phyloP scores from a whole-genome alignment of 2,329 filamentous ascomycete genomes.

The Ophiostoma ips region DNA sequence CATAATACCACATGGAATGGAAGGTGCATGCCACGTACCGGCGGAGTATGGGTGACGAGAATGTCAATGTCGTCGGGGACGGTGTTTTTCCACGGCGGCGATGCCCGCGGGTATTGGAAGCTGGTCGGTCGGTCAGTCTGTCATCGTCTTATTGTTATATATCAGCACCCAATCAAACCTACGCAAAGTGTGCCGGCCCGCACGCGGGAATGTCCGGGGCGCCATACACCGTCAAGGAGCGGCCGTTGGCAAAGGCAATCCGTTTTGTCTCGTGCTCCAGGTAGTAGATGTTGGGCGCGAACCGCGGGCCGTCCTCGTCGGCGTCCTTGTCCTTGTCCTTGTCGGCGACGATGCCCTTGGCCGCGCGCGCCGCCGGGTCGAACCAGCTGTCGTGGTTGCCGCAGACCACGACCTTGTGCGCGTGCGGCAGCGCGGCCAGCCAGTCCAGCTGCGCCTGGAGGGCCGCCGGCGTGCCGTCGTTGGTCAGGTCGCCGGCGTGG shows the following conservation, averaged over 20 bases:
- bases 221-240: constrained; percentile 61
- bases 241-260: constrained; percentile 42
- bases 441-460: constrained; percentile 79
- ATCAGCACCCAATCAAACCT: constrained; percentile 1
- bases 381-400: constrained; percentile 88
- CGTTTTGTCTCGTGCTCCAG: constrained; percentile 55
- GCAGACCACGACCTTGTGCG: constrained; percentile 66
- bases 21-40: constrained; percentile 28
- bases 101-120: constrained; percentile 57
- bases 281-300: constrained; percentile 53
- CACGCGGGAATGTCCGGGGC: constrained; percentile 67
- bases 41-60: constrained; percentile 69
- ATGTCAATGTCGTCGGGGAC: constrained; percentile 63
- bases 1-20: too few species aligned
- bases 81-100: constrained; percentile 58
- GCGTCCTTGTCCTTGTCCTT: too few species aligned
- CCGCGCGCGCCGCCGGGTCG: constrained; percentile 48
- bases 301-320: constrained; percentile 25
- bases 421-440: constrained; percentile 60
- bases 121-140: not conserved
- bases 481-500: constrained; percentile 76
- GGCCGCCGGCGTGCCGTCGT: constrained; percentile 54
- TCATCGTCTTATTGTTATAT: constrained; percentile 18
- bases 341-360: constrained; percentile 38
- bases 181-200: constrained; percentile 55